Conservation (phyloP, 2,329 filamentous ascomycete species). For the Neurospora crassa region DNA sequence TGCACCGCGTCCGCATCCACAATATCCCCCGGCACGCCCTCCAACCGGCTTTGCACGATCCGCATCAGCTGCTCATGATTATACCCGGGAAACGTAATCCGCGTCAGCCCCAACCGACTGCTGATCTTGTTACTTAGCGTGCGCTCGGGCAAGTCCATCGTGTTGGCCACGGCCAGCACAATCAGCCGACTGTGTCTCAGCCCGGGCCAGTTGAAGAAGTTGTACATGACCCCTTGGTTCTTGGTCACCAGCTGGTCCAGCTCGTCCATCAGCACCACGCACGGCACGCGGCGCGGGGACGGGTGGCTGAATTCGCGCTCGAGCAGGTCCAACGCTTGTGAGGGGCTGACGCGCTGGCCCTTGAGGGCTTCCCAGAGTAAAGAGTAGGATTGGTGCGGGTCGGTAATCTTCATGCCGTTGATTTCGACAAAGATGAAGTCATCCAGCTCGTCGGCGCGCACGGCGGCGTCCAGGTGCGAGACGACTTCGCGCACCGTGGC, state of each 20-base stretch:
- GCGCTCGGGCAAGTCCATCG: constrained; percentile 94
- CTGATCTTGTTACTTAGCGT: constrained; percentile 98
- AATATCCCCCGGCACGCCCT: constrained; percentile 78
- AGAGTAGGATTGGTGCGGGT: constrained; percentile 92
- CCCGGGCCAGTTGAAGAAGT: constrained; percentile 99
- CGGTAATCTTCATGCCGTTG: constrained; percentile 99
- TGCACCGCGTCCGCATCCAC: constrained; percentile 91
- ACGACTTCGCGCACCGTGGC: constrained; percentile 95
- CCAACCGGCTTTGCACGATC: constrained; percentile 89
- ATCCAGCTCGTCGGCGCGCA: constrained; percentile 82
- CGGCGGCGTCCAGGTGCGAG: constrained; percentile 76
- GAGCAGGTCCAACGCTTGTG: constrained; percentile 82
- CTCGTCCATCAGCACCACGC: constrained; percentile 97
- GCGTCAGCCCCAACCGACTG: constrained; percentile 76
- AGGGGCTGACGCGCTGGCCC: constrained; percentile 82
- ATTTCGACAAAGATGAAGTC: constrained; percentile 99
- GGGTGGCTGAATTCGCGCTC: constrained; percentile 90
- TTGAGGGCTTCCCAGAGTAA: constrained; percentile 93
- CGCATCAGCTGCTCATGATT: constrained; percentile 95
- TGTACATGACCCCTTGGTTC: constrained; percentile 99
- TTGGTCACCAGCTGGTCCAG: constrained; percentile 95
- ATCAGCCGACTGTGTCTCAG: constrained; percentile 86
- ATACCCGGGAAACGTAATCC: constrained; percentile 95
- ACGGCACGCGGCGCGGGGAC: constrained; percentile 81
- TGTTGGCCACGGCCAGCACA: constrained; percentile 94